Base-by-base conservation (phyloP, 331 rosid genomes). In the Quercus lobata region DNA sequence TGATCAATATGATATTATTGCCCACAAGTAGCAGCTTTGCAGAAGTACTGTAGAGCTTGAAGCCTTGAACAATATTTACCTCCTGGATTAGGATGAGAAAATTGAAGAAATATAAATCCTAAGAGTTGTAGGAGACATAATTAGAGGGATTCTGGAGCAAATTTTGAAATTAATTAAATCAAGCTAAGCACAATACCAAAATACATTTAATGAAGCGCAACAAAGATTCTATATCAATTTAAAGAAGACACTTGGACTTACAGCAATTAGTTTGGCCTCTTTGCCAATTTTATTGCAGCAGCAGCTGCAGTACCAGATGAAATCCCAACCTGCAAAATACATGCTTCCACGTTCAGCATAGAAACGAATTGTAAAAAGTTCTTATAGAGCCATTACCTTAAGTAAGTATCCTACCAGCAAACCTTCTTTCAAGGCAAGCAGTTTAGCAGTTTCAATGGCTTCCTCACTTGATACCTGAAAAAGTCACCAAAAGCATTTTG, bases 301-400 rank as follows among this genome's bases (percentile, higher is more conserved):
- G 92, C 95, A 0, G 96, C 87, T 0, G 98, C 98, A 10, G 98
- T 97, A 74, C 98, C 97, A 1, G 98, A 92, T 58, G 97, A 94
- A 74, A 92, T 84, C 32, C 98, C 97, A 30, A 89, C 96, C 96
- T 91, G 79, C 74, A 80, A 72, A 53, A 63, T 1, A 30, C 25
- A 56, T 34, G 69, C 10, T 70, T 19, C 7, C 8, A 32, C 32
- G 41, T 25, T 46, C 72, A 29, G 53, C 25, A 35, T 55, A 69
- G 22, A 57, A 73, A 74, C 19, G 68, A 60, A 41, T 18, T 61
- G 24, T 62, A 62, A 35, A 5, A 35, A 22, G 29, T 14, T 44
- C 44, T 7, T n/a, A n/a, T 24, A 57, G 62, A 57, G 3, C 8
- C 62, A 8, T 9, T 21, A 7, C 62, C 46, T 37, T 37, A 1